Percentiles rank a stretch among this genome's conserved stretches.
These are phyloP conservation scores for Quercus rubra DNA, from an alignment of 306 rosid species.

Conservation along the genomic window DNA sequence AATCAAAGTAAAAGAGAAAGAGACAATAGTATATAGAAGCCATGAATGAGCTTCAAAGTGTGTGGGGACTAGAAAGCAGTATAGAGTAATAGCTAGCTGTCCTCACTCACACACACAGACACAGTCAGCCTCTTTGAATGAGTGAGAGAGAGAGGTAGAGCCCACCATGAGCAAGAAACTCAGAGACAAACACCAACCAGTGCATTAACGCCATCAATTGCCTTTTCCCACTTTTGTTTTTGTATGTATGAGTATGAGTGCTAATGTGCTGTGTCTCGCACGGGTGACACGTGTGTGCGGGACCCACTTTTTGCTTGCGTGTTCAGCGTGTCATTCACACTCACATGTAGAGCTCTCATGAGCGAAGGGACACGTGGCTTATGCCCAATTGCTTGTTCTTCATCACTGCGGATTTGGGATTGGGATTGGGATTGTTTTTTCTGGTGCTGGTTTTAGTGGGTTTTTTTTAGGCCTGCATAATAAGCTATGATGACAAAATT, in stretches of 20 bases:
- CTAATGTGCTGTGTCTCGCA: constrained; percentile 21
- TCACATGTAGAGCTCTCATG: no score
- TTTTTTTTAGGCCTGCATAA: no score
- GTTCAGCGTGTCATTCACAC: neutral
- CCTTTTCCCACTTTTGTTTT: constrained; percentile 21
- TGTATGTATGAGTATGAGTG: no score
- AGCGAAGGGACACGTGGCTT: no score
- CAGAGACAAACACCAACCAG: constrained; percentile 24
- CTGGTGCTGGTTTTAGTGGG: no score
- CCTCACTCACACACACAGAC: neutral
- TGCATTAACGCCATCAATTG: constrained; percentile 62
- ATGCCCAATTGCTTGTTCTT: no score
- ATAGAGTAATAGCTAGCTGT: constrained; percentile 67
- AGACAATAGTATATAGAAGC: constrained; percentile 32
- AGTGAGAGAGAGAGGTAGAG: constrained; percentile 25
- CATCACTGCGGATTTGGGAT: no score
- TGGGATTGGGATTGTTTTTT: no score
- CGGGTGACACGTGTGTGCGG: constrained; percentile 23
- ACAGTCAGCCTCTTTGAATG: neutral
- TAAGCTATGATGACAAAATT: no score
- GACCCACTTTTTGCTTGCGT: neutral
- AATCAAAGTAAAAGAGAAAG: constrained; percentile 18
- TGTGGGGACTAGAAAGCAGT: constrained; percentile 55
- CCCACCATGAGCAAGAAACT: constrained; percentile 35
- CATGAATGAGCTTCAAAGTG: constrained; percentile 58